Conservation (phyloP, 257 asterid species). For the Salvia hispanica region DNA sequence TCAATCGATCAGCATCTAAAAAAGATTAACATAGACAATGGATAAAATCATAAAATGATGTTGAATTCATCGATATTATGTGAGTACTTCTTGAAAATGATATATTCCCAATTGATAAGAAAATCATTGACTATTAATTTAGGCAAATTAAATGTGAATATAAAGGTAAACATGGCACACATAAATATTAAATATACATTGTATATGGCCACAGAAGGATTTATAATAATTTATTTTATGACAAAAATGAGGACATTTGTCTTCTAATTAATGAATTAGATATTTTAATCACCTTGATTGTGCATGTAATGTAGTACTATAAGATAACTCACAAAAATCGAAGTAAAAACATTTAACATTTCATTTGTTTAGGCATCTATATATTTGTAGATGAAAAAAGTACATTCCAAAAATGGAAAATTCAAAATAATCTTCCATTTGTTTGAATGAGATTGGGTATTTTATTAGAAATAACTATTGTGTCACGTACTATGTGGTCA, state of each 20-base stretch:
- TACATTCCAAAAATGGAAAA: background rate
- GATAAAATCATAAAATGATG: background rate
- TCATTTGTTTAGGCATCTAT: no score
- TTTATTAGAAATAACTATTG: background rate
- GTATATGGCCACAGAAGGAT: no score
- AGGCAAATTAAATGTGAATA: background rate
- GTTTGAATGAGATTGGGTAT: background rate
- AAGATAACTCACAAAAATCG: no score
- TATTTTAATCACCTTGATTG: no score
- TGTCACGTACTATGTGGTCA: background rate
- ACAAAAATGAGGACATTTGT: background rate
- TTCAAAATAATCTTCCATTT: background rate
- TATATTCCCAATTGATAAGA: background rate
- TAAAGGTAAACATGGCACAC: background rate
- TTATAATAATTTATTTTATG: no score
- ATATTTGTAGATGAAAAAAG: background rate
- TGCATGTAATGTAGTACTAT: no score
- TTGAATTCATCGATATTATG: no score
- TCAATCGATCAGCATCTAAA: background rate
- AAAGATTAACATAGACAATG: background rate
- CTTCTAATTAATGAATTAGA: no score
- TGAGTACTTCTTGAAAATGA: no score
- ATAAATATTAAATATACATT: no score
- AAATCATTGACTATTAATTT: background rate
- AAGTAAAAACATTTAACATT: no score